These are phyloP conservation scores for Nemania sp. DNA, from an alignment of 2,329 filamentous ascomycete species.

Conservation along the genomic window DNA sequence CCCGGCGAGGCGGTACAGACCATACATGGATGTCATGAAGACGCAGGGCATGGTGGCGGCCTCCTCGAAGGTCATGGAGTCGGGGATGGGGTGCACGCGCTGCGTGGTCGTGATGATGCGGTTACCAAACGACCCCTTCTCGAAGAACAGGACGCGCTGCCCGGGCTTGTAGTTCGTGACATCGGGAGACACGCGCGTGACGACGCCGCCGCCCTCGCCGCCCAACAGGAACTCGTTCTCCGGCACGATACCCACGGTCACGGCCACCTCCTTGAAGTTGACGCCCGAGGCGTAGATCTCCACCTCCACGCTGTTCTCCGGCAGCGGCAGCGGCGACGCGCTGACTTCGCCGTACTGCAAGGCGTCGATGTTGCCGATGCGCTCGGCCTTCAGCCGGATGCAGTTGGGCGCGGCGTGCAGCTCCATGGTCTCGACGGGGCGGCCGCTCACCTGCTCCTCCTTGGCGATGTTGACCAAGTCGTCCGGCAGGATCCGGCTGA, in stretches of 20 bases:
- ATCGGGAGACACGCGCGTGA: not conserved
- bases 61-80: slow-evolving; percentile 14
- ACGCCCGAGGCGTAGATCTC: slow-evolving; percentile 12
- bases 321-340: not conserved
- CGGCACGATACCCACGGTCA: not conserved
- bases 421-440: not conserved
- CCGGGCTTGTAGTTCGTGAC: not conserved
- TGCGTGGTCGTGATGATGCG: not conserved
- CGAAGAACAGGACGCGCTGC: slow-evolving; percentile 2
- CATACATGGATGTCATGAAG: slow-evolving; percentile 3
- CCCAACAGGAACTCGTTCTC: slow-evolving; percentile 12
- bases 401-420: not conserved
- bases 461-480: not conserved
- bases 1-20: not conserved
- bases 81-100: not conserved
- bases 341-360: not conserved
- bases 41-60: slow-evolving; percentile 13
- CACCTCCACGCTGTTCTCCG: slow-evolving; percentile 8
- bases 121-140: not conserved
- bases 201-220: slow-evolving; percentile 7
- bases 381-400: slow-evolving; percentile 1
- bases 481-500: slow-evolving; percentile 1
- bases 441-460: not conserved
- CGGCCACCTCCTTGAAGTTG: slow-evolving; percentile 19
- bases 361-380: slow-evolving; percentile 4